These are phyloP conservation scores for Mangifera indica DNA, from an alignment of 345 rosid species.

Conservation along the genomic window DNA sequence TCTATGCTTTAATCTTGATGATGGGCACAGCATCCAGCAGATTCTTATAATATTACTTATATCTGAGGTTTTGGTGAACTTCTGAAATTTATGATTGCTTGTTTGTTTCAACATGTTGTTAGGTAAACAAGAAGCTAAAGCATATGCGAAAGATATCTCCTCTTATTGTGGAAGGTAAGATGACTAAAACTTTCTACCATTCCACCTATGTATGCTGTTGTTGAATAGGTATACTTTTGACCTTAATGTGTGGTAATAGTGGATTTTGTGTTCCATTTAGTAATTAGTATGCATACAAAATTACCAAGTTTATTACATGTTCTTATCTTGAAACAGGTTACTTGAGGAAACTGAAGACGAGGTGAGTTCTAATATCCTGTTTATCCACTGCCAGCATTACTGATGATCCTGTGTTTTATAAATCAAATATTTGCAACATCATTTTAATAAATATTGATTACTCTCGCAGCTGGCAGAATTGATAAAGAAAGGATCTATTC, in stretches of 20 bases:
- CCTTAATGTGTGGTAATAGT: neutral
- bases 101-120: conserved; percentile 24
- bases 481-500: conserved; percentile 71
- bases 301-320: conserved; percentile 16
- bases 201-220: conserved; percentile 4
- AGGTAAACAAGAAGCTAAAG: conserved; percentile 92
- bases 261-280: neutral
- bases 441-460: conserved; percentile 7
- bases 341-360: conserved; percentile 93
- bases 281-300: neutral
- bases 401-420: neutral
- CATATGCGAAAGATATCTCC: conserved; percentile 78
- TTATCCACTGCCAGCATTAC: conserved; percentile 14
- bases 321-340: conserved; percentile 47
- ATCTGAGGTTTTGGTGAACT: neutral
- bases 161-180: conserved; percentile 93
- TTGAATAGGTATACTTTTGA: neutral
- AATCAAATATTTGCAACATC: neutral
- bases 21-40: conserved; percentile 3
- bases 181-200: conserved; percentile 4
- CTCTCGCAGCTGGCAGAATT: conserved; percentile 59
- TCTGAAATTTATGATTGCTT: neutral
- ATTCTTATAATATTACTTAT: conserved; percentile 14
- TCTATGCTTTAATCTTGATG: conserved; percentile 9
- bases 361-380: conserved; percentile 40